Evolutionary conservation across 2,329 filamentous ascomycete species (phyloP).

Genomic region (Nemania sp.): DNA sequence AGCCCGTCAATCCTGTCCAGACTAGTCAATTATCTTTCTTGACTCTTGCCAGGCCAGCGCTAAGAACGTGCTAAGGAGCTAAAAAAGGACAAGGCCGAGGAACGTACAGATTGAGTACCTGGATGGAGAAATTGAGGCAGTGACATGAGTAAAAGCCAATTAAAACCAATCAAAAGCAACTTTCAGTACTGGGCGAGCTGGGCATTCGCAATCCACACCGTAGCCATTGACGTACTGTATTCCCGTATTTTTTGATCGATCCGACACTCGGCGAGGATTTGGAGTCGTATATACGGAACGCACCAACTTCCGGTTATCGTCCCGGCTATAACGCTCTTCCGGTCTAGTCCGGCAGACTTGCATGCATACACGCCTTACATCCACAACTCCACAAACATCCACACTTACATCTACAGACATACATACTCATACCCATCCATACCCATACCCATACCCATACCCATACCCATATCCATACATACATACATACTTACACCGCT

Average conservation of each 20-base stretch:
- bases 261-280: constrained; percentile 35
- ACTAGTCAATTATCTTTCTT: neutral
- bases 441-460: too few species aligned
- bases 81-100: neutral
- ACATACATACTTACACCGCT: constrained; percentile 3
- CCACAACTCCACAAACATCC: too few species aligned
- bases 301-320: neutral
- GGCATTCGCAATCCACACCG: constrained; percentile 1
- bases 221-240: neutral
- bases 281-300: constrained; percentile 15
- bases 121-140: neutral
- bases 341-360: neutral
- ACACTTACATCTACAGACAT: too few species aligned
- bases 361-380: neutral
- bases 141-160: neutral
- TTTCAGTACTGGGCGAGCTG: neutral
- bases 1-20: neutral
- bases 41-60: neutral
- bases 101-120: neutral
- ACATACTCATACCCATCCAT: too few species aligned
- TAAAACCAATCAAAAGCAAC: neutral
- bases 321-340: neutral
- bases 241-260: constrained; percentile 15
- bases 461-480: too few species aligned
- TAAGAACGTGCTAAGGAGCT: too few species aligned